These are phyloP conservation scores for Anthracocystis walkeri DNA, from an alignment of 1,284 basidiomycete species.

Conservation along the genomic window DNA sequence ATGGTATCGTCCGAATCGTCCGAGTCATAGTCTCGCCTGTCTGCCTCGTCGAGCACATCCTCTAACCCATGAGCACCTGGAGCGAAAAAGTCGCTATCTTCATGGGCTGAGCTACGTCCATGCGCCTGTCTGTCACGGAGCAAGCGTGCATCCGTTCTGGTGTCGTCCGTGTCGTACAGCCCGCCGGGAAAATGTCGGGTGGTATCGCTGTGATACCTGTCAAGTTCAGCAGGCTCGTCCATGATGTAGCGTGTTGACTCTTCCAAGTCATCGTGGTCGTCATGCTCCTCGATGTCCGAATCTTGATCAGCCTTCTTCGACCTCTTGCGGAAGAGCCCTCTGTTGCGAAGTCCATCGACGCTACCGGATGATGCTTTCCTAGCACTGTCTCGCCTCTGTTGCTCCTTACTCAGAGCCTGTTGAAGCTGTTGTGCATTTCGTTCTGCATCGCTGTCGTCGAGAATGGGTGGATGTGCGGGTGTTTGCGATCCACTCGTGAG, in stretches of 20 bases:
- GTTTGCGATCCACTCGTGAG: slow-evolving; percentile 24
- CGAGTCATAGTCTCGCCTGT: slow-evolving; percentile 31
- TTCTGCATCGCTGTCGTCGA: slow-evolving; percentile 1
- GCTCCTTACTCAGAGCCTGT: slow-evolving; percentile 26
- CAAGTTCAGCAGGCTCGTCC: slow-evolving; percentile 9
- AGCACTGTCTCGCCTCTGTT: slow-evolving; percentile 9
- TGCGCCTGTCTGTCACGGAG: slow-evolving; percentile 2
- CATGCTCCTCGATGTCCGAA: slow-evolving; percentile 20
- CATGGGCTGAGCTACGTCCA: background rate
- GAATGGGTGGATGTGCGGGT: background rate
- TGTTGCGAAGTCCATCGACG: slow-evolving; percentile 19
- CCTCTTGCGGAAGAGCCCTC: slow-evolving; percentile 18
- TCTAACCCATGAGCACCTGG: slow-evolving; percentile 2
- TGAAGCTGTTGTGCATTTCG: slow-evolving; percentile 16
- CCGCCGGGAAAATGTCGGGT: slow-evolving; percentile 44
- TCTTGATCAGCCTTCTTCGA: slow-evolving; percentile 6
- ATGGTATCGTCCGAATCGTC: slow-evolving; percentile 50
- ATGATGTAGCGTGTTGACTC: slow-evolving; percentile 15
- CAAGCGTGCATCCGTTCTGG: slow-evolving; percentile 5
- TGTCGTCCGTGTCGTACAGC: slow-evolving; percentile 21
- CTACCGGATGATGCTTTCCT: slow-evolving; percentile 24
- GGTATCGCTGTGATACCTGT: slow-evolving; percentile 10
- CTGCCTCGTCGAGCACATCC: slow-evolving; percentile 6
- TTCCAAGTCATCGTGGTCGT: slow-evolving; percentile 1
- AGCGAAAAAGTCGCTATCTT: slow-evolving; percentile 7